These are phyloP conservation scores for Climacium dendroides DNA, from an alignment of 225 moss, liverwort and hornwort species.

Conservation along the genomic window DNA sequence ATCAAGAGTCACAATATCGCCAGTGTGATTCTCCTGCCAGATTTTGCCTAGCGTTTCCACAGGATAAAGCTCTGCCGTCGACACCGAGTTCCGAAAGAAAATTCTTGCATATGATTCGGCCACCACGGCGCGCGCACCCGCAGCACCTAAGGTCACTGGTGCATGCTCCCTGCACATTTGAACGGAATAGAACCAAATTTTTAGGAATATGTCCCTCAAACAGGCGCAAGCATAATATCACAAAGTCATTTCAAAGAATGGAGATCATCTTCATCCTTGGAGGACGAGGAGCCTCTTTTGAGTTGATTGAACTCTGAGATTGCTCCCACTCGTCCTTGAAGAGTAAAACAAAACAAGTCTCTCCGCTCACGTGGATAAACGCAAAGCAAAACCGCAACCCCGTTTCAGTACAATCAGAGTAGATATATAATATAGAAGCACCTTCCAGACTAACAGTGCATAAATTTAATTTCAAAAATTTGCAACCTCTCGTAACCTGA, in stretches of 20 bases:
- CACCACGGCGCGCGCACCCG: conserved; percentile 68
- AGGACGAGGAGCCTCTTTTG: neutral
- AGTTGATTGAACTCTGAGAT: neutral
- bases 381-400: neutral
- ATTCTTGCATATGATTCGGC: conserved; percentile 77
- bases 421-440: neutral
- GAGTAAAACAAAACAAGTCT: neutral
- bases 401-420: neutral
- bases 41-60: conserved; percentile 54
- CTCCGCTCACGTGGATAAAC: neutral
- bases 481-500: neutral
- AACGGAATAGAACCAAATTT: neutral
- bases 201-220: neutral
- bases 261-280: neutral
- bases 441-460: neutral
- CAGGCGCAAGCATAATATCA: neutral
- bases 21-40: conserved; percentile 57
- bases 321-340: neutral
- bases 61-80: conserved; percentile 80
- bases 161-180: conserved; percentile 63
- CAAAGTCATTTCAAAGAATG: neutral
- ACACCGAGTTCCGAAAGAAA: conserved; percentile 77
- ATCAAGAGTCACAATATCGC: conserved; percentile 70
- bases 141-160: conserved; percentile 74
- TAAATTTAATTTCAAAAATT: neutral